phyloP scores from a whole-genome alignment of 1,139 yeast genomes.

The Pichia sp. region DNA sequence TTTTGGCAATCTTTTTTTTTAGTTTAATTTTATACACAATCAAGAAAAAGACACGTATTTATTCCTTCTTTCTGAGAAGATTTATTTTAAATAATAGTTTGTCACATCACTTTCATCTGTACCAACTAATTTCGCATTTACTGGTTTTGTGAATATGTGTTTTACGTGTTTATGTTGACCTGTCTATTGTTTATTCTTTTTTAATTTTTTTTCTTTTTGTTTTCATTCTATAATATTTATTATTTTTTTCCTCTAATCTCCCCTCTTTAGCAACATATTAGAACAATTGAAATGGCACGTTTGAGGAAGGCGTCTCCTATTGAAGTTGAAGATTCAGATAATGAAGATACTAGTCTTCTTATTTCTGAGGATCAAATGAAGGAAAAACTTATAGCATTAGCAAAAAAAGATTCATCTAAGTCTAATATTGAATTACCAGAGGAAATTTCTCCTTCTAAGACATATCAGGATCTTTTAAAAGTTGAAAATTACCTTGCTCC shows the following conservation, averaged over 20 bases:
- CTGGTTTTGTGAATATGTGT: no score
- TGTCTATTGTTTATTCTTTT: no score
- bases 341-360: slow-evolving; percentile 1
- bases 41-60: no score
- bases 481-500: slow-evolving; percentile 33
- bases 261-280: background rate
- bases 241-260: background rate
- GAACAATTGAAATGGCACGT: background rate
- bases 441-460: slow-evolving; percentile 14
- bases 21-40: background rate
- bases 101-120: no score
- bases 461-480: slow-evolving; percentile 16
- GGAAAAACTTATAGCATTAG: slow-evolving; percentile 25
- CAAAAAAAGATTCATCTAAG: slow-evolving; percentile 42
- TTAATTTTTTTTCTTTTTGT: background rate
- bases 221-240: background rate
- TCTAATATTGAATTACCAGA: slow-evolving; percentile 39
- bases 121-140: no score
- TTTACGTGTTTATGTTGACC: no score
- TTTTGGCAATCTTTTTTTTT: slow-evolving; percentile 10
- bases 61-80: background rate
- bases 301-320: background rate
- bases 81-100: no score
- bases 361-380: slow-evolving; percentile 28
- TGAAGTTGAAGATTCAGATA: slow-evolving; percentile 6